These are phyloP conservation scores for Gentiana macrophylla DNA, from an alignment of 257 asterid species.

Conservation along the genomic window DNA sequence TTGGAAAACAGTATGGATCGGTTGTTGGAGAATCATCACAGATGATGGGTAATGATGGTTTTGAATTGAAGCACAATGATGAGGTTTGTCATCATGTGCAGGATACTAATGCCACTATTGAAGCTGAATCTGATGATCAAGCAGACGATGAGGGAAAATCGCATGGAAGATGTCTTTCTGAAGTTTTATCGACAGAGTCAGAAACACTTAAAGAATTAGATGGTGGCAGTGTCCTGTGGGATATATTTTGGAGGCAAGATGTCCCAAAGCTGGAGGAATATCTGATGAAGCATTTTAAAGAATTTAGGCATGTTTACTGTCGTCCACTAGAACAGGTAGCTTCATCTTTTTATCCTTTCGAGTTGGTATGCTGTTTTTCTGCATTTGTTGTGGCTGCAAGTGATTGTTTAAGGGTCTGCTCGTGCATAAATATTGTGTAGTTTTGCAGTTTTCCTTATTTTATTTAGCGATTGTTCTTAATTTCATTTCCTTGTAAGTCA, in stretches of 20 bases:
- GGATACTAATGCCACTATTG: too few species aligned
- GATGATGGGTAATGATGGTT: not conserved
- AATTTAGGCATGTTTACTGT: conserved; percentile 33
- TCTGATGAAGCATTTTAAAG: conserved; percentile 30
- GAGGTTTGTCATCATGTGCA: too few species aligned
- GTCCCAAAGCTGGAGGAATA: conserved; percentile 59
- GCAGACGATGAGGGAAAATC: conserved; percentile 5
- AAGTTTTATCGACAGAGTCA: not conserved
- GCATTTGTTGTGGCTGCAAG: too few species aligned
- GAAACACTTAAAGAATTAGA: conserved; percentile 13
- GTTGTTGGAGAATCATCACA: conserved; percentile 5
- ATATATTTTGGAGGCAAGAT: conserved; percentile 83
- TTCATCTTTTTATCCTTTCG: not conserved
- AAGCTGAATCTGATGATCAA: conserved; percentile 1
- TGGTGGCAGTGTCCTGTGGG: conserved; percentile 85
- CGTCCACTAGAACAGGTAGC: conserved; percentile 50
- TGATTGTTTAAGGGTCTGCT: too few species aligned
- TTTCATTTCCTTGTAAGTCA: too few species aligned
- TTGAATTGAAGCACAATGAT: too few species aligned
- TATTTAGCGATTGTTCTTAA: too few species aligned
- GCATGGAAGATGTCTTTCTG: too few species aligned
- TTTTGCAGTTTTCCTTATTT: too few species aligned
- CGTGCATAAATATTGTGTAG: too few species aligned
- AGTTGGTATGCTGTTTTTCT: too few species aligned
- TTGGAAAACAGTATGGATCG: conserved; percentile 19